Evolutionary conservation across 2,329 filamentous ascomycete species (phyloP).

Genomic region (Trichoderma atrobrunneum): DNA sequence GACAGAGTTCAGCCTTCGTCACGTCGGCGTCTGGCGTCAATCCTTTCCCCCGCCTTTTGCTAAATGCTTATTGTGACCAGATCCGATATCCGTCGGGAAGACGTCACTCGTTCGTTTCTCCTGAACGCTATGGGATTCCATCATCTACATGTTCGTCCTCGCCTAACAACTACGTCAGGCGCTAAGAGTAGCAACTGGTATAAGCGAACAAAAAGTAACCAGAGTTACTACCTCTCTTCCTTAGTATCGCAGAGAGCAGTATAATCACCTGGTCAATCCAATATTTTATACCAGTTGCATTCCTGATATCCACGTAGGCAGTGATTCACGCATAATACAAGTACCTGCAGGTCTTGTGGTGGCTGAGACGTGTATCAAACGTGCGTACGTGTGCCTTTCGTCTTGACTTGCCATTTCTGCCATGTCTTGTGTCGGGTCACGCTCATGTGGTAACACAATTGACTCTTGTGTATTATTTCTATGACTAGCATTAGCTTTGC

Average conservation of each 20-base stretch:
- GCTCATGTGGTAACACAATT: neutral
- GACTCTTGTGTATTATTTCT: neutral
- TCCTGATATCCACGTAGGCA: neutral
- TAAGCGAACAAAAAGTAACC: neutral
- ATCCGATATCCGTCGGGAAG: neutral
- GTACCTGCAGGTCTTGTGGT: neutral
- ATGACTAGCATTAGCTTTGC: neutral
- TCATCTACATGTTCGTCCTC: neutral
- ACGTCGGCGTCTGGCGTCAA: neutral
- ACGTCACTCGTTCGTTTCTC: neutral
- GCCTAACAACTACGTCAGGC: neutral
- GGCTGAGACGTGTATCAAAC: conserved; percentile 9
- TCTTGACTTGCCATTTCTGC: conserved; percentile 14
- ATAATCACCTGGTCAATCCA: neutral
- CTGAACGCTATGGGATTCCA: neutral
- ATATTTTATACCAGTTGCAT: neutral
- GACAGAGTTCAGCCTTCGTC: conserved; percentile 7
- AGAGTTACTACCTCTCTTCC: neutral
- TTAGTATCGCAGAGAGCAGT: neutral
- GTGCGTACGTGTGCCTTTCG: neutral
- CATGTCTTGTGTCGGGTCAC: neutral
- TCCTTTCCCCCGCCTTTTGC: neutral
- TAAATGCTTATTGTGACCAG: neutral
- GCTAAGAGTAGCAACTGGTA: neutral
- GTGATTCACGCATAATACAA: neutral